Evolutionary conservation across 495 filamentous ascomycete genomes (phyloP), one percentile per base, ranked within the genome.

Genomic region (Cetradonia linearis): DNA sequence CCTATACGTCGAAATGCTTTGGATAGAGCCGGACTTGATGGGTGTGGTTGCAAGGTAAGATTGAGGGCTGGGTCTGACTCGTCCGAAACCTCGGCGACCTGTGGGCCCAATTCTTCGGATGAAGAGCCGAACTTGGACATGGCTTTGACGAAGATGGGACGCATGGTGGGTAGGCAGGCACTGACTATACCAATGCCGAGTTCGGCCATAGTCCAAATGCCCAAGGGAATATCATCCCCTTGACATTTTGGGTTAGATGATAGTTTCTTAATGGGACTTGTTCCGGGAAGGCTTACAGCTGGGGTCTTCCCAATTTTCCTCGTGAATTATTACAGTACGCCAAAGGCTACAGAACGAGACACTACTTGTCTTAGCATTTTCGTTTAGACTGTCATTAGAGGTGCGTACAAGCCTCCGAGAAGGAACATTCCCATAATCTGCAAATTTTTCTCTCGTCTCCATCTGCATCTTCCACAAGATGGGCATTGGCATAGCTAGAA

Each of bases 111-210:
- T 13, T 36, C 28, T 30, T 11, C 14, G n/a, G 16, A 31, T 1
- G 50, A 36, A 53, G 31, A 53, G 50, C 31, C 50, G 30, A 36
- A 13, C n/a, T 18, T 23, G 28, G 31, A 53, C 30, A 53, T 11
- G n/a, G 3, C 10, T 33, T 53, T 53, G 50, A 53, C 2, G 28
- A 53, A 53, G 11, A 78, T 67, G 18, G 76, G 76, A 52, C 71
- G 73, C 27, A 77, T 71, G 40, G 70, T 69, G 3, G 76, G 76
- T 16, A 78, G 70, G 37, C 66, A 76, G 55, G 73, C 72, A 30
- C 74, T 72, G 10, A 76, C 64, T 37, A 78, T 73, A 27, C 74
- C 74, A 44, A 71, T 68, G 58, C 72, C 70, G 59, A 63, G 63
- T 65, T 75, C 73, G 40, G 69, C 63, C 33, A 27, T 59, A 47